phyloP scores from a whole-genome alignment of 768 basidiomycete genomes.

The Pisolithus sp. region DNA sequence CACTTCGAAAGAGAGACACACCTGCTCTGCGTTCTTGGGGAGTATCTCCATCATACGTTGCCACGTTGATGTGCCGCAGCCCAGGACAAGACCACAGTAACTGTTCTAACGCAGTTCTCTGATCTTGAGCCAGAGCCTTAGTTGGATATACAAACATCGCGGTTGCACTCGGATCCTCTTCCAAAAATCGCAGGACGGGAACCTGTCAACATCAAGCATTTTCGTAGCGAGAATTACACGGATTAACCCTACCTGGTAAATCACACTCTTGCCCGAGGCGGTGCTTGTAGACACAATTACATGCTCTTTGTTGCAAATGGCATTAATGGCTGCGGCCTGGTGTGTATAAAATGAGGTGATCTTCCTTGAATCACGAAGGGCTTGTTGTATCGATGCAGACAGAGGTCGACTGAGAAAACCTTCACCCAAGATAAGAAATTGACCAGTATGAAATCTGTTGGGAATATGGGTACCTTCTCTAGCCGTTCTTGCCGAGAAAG shows the following conservation, averaged over 20 bases:
- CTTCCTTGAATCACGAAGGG: conserved; percentile 50
- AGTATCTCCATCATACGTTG: conserved; percentile 88
- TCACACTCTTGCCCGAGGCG: conserved; percentile 83
- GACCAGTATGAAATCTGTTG: background rate
- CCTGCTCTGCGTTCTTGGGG: conserved; percentile 60
- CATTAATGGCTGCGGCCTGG: conserved; percentile 68
- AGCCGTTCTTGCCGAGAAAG: conserved; percentile 46
- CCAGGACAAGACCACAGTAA: conserved; percentile 54
- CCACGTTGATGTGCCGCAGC: conserved; percentile 57
- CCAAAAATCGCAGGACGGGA: conserved; percentile 61
- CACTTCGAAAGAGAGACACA: conserved; percentile 18
- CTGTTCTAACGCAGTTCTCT: conserved; percentile 63
- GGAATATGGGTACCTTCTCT: conserved; percentile 37
- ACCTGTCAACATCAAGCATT: conserved; percentile 37
- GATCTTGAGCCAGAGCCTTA: conserved; percentile 92
- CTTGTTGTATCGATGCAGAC: conserved; percentile 48
- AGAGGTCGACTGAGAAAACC: conserved; percentile 50
- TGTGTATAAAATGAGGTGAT: conserved; percentile 62
- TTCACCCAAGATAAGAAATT: conserved; percentile 13
- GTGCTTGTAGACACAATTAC: conserved; percentile 89
- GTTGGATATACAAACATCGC: conserved; percentile 88
- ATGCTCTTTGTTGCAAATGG: conserved; percentile 49
- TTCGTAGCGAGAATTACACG: background rate
- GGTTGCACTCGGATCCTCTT: conserved; percentile 53
- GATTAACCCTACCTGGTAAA: conserved; percentile 60